phyloP scores from a whole-genome alignment of 495 filamentous ascomycete genomes.

The Aspergillus coremiiformis region DNA sequence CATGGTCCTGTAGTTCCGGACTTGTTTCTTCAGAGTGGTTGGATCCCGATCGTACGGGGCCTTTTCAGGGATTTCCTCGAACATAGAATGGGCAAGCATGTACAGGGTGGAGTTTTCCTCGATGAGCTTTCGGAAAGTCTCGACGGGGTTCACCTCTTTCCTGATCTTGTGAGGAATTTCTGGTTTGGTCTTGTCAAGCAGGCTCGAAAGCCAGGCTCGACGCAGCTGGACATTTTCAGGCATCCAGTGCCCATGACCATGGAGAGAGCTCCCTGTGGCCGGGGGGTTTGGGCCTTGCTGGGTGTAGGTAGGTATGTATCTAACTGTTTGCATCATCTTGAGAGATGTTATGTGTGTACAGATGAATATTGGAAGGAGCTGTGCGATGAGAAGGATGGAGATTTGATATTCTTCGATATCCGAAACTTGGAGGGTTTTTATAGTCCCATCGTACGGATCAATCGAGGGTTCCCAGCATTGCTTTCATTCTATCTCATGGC shows the following conservation, averaged over 20 bases:
- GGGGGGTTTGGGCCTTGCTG: background rate
- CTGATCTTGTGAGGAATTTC: background rate
- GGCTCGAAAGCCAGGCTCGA: constrained; percentile 1
- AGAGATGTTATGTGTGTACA: background rate
- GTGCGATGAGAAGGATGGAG: background rate
- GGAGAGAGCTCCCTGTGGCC: background rate
- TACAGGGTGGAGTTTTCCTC: constrained; percentile 15
- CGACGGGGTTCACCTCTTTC: background rate
- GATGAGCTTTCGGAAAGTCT: constrained; percentile 21
- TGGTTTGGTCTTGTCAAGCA: background rate
- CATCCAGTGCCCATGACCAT: background rate
- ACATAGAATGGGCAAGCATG: constrained; percentile 38
- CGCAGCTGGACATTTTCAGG: background rate
- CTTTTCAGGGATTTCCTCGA: constrained; percentile 46
- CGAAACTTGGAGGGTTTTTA: background rate
- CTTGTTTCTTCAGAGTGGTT: constrained; percentile 38
- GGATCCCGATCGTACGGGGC: constrained; percentile 47
- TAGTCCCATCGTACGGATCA: background rate
- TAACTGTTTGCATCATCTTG: background rate
- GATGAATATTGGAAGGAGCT: background rate
- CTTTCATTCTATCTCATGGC: background rate
- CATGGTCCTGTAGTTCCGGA: constrained; percentile 51
- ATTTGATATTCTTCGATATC: background rate
- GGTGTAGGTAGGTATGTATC: background rate
- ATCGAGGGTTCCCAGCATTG: background rate